Conservation (phyloP, 306 rosid species). For the Mimosa bimucronata region DNA sequence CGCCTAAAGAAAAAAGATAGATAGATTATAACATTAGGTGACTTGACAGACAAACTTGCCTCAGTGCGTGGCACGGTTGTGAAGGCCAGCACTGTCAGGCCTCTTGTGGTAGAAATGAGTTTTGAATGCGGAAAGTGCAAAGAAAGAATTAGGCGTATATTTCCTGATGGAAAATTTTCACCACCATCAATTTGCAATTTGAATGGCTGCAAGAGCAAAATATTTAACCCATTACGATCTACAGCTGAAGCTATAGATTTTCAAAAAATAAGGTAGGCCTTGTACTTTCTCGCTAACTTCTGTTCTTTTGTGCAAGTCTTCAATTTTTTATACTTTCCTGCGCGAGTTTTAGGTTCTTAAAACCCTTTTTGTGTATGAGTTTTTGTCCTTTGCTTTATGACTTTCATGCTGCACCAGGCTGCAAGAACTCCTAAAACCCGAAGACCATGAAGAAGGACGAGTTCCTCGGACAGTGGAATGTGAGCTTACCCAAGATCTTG, state of each 20-base stretch:
- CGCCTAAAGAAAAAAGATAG: conserved; percentile 8
- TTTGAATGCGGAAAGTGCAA: conserved; percentile 85
- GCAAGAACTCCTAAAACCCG: conserved; percentile 79
- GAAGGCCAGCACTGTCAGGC: conserved; percentile 80
- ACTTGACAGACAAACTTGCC: conserved; percentile 75
- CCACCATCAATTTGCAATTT: conserved; percentile 76
- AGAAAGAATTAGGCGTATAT: conserved; percentile 57
- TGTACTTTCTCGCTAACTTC: conserved; percentile 27
- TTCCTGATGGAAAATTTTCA: conserved; percentile 90
- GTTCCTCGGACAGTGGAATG: conserved; percentile 98
- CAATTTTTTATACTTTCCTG: neutral
- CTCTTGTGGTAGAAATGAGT: conserved; percentile 79
- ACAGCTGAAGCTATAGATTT: conserved; percentile 81
- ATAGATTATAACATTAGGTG: conserved; percentile 32
- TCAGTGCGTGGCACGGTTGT: conserved; percentile 94
- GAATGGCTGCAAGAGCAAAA: conserved; percentile 90
- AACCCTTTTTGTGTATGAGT: neutral
- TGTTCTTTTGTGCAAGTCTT: conserved; percentile 13
- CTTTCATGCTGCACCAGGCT: conserved; percentile 49
- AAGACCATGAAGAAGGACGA: conserved; percentile 96
- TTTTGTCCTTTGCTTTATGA: neutral
- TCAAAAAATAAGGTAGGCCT: conserved; percentile 80
- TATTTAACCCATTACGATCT: conserved; percentile 68
- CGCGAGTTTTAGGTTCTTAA: conserved; percentile 17
- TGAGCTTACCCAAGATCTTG: conserved; percentile 88